Evolutionary conservation across 2,329 filamentous ascomycete species (phyloP), one percentile per base, ranked within the genome.

Genomic region (Ceratocystis alfenasii): DNA sequence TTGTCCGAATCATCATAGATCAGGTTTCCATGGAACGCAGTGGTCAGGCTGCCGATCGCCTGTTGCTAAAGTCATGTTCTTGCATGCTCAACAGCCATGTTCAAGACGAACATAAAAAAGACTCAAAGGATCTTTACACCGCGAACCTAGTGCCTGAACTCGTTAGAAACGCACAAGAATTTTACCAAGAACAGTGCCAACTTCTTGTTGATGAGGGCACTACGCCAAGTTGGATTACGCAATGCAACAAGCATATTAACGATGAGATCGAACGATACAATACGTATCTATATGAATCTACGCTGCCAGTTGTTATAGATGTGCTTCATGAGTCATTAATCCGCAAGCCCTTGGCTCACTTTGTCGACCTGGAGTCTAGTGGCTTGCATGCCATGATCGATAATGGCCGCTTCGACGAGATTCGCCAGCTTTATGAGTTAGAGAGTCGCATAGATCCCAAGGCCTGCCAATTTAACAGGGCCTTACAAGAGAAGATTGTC

Each of bases 11-110:
- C 15, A 82, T 97, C 36, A 81, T 97, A 2, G 92, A 96, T 69
- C 89, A 96, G 76, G 88, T 99, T 69, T 85, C 88, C 68, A 91
- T 96, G 86, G 94, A 97, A 74, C 82, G 94, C 33, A 86, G 91
- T 67, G 94, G 93, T 33, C 91, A 96, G 71, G 83, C 90, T 15
- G 92, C 97, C 68, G 89, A 97, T 74, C 86, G 89, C 70, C 83
- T 84, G 45, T 79, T 96, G 3, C 84, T 97, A 70, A 88, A 90
- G 70, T 87, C 89, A 63, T 93, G 90, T 73, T 83, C 90, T 2
- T 86, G 88, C 70, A 96, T 99, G 91, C 81, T 99, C 5, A 93
- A 95, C 73, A 85, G 85, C 6, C 80, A 99, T 0, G 95, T 96
- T 73, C 88, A 95, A 74, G 87, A 86, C 0, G 84, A 91, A 66